Base-by-base conservation (phyloP, 2,329 filamentous ascomycete species). In the Celoporthe dispersa region DNA sequence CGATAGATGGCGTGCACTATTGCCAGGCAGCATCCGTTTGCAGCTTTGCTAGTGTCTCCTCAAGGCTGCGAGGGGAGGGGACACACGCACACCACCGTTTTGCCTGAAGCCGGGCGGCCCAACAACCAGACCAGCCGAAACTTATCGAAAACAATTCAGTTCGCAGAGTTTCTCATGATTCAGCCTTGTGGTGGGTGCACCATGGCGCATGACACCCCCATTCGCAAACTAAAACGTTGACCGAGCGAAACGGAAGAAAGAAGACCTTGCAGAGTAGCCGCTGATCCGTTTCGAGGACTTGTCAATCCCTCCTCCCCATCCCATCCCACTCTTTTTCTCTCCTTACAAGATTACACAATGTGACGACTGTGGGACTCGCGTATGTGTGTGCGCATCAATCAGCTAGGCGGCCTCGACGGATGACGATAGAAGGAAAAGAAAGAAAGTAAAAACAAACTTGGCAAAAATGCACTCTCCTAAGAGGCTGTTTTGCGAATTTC, bases 101-200 rank as follows among this genome's bases (percentile, higher is more conserved):
- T n/a, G n/a, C n/a, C n/a, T n/a, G n/a, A 48, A 37, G 31, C 3
- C 33, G 33, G 31, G n/a, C 31, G 31, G 31, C 57, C 57, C 57
- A 60, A 60, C 31, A 60, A n/a, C 33, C 57, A 37, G 31, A 19
- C 22, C 33, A 37, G 57, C 57, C 57, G 57, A 60, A 37, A 60
- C 57, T 25, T 37, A 60, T 60, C 5, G 57, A 25, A 60, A 60
- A 60, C 57, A 33, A 33, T 37, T n/a, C 16, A 19, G 31, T 60
- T 8, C 19, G 31, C 31, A 60, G 55, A 39, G 19, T 60, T 35
- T 44, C 19, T n/a, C 51, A n/a, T 31, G 31, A 60, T 60, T 60
- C 31, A 28, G 57, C 57, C 57, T 37, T 37, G 19, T 9, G 55
- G 51, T 14, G 11, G 55, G 51, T 4, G 51, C 16, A 16, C 19